Conservation (phyloP, 768 basidiomycete genomes). For the Clavaria fumosa region DNA sequence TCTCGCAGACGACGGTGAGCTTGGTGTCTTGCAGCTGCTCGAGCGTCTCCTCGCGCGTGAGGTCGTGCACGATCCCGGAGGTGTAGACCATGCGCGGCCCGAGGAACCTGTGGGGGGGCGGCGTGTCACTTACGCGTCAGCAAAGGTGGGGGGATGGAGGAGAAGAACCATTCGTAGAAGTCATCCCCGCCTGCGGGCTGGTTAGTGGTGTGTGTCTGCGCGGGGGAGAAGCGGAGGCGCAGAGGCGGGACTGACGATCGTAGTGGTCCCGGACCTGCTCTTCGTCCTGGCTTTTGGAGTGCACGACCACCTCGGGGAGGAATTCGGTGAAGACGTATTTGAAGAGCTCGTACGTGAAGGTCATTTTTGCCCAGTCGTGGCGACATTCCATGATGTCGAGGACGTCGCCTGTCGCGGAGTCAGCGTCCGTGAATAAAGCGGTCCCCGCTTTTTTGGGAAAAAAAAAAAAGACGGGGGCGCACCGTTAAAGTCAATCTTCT, state of each 20-base stretch:
- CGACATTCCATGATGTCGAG: constrained; percentile 87
- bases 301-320: constrained; percentile 86
- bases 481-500: constrained; percentile 95
- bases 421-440: constrained; percentile 7
- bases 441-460: too few species aligned
- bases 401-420: constrained; percentile 54
- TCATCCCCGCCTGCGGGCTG: constrained; percentile 63
- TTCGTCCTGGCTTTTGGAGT: constrained; percentile 84
- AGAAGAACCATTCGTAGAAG: constrained; percentile 71
- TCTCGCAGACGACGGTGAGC: constrained; percentile 86
- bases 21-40: constrained; percentile 98
- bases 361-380: constrained; percentile 91
- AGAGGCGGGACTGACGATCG: constrained; percentile 75
- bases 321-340: constrained; percentile 82
- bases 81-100: constrained; percentile 97
- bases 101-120: constrained; percentile 59
- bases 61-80: constrained; percentile 69
- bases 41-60: constrained; percentile 61
- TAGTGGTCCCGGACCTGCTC: constrained; percentile 95
- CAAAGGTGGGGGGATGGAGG: neutral
- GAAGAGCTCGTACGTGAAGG: constrained; percentile 82
- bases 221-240: constrained; percentile 1
- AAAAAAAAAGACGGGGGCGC: constrained; percentile 4
- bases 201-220: neutral
- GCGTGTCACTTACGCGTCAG: too few species aligned